Evolutionary conservation across 2,329 filamentous ascomycete species (phyloP).

Genomic region (Moelleriella libera): DNA sequence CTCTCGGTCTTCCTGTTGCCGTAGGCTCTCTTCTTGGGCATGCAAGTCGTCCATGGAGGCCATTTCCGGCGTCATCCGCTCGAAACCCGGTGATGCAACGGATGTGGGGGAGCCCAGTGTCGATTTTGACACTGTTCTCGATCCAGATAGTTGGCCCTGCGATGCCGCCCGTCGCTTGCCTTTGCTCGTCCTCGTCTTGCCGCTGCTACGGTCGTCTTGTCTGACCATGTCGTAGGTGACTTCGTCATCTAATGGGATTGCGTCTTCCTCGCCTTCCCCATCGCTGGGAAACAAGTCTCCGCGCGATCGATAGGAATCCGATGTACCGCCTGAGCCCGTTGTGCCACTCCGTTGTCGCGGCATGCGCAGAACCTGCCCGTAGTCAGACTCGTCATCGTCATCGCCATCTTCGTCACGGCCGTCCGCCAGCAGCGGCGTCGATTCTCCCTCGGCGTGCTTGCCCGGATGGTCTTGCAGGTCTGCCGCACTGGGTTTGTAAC

Average conservation of each 20-base stretch:
- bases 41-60: conserved; percentile 37
- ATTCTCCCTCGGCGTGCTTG: conserved; percentile 36
- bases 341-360: conserved; percentile 58
- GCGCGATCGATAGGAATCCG: conserved; percentile 72
- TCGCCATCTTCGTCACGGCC: conserved; percentile 14
- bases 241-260: conserved; percentile 83
- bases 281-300: conserved; percentile 88
- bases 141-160: conserved; percentile 15
- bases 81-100: conserved; percentile 14
- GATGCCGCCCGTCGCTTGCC: conserved; percentile 33
- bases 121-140: conserved; percentile 44
- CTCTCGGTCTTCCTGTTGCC: conserved; percentile 37
- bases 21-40: conserved; percentile 36
- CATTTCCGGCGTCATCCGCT: conserved; percentile 18
- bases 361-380: conserved; percentile 13
- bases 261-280: conserved; percentile 75
- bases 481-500: conserved; percentile 83
- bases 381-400: conserved; percentile 15
- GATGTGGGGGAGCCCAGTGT: conserved; percentile 34
- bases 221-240: conserved; percentile 73
- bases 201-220: conserved; percentile 59
- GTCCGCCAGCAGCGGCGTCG: conserved; percentile 50
- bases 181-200: conserved; percentile 39
- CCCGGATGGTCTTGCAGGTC: conserved; percentile 80
- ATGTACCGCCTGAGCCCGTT: conserved; percentile 64